Base-by-base conservation (phyloP, 495 filamentous ascomycete genomes). In the Umbilicaria muhlenbergii region DNA sequence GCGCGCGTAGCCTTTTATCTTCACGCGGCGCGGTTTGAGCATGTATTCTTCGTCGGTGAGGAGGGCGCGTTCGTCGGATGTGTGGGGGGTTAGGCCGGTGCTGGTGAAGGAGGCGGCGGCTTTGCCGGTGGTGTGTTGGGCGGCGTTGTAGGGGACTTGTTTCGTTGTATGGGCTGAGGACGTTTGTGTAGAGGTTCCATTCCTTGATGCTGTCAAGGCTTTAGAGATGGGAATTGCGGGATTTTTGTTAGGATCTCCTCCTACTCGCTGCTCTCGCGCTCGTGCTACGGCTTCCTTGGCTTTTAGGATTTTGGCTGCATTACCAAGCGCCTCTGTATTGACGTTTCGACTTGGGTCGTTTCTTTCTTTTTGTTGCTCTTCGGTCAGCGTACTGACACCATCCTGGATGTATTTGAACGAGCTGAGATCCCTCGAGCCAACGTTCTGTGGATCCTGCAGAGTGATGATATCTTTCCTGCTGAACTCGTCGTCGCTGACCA, bases 11-110 rank as follows among this genome's bases (percentile, higher is more conserved):
- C 87, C 92, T 49, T 85, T 89, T 49, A 69, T 73, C 57, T 92
- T 93, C 31, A 99, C 79, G 36, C 84, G 78, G 38, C 77, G 79
- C 11, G 88, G 84, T 52, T 85, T 83, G 36, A 96, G 70, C 81
- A 99, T 91, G 61, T 86, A 96, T 51, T 95, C 86, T 62, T 99
- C 91, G 45, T 94, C 85, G 1, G 81, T 81, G 14, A 96, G 71
- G 31, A 87, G 61, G 18, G 91, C 89, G 41, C 86, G 74, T 49
- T 92, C 86, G 49, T 69, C 77, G 46, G 80, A 78, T 0, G 91
- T 99, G 51, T 92, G 82, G 0, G 88, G 88, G 12, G 92, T 96
- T 39, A 96, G 61, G 19, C 89, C 88, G 0, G 91, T 99, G 50
- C 80, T 87, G 34, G 91, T 99, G 55, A 99, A 86, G 41, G 84